Evolutionary conservation across 1,139 yeast species (phyloP).

Genomic region (Pneumocystis murina): DNA sequence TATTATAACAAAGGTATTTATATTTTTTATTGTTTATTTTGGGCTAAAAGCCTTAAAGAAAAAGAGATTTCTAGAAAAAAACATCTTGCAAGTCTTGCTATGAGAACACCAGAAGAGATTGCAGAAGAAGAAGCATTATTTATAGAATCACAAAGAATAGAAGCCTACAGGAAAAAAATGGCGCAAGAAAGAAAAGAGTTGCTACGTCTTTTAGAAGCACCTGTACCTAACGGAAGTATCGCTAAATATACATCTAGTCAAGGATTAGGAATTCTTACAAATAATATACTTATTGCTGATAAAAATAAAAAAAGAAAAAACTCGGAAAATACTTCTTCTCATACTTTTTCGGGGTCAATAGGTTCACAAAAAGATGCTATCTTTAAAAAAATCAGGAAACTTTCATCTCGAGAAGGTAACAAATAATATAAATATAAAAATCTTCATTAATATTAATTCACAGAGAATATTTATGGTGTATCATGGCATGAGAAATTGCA

Average conservation of each 20-base stretch:
- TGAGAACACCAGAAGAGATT: constrained; percentile 85
- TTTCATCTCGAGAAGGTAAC: constrained; percentile 44
- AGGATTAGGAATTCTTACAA: constrained; percentile 76
- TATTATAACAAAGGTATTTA: constrained; percentile 37
- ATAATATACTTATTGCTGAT: constrained; percentile 63
- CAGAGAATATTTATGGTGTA: constrained; percentile 70
- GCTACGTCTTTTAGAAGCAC: constrained; percentile 69
- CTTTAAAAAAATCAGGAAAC: constrained; percentile 33
- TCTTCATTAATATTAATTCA: constrained; percentile 19
- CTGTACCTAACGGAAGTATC: constrained; percentile 63
- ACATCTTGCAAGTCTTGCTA: constrained; percentile 59
- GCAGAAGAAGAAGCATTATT: constrained; percentile 95
- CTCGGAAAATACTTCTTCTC: constrained; percentile 3
- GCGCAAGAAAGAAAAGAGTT: constrained; percentile 69
- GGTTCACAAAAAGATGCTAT: constrained; percentile 14
- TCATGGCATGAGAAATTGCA: constrained; percentile 67
- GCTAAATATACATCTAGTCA: constrained; percentile 73
- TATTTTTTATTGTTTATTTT: neutral
- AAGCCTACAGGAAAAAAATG: constrained; percentile 82
- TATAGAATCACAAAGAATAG: constrained; percentile 83
- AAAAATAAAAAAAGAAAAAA: constrained; percentile 43
- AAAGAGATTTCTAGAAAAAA: constrained; percentile 67
- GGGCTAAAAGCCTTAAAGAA: constrained; percentile 16
- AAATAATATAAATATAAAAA: neutral
- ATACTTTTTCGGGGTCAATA: constrained; percentile 5